Percentiles rank a stretch among this genome's conserved stretches.
Conservation (phyloP, 2,329 filamentous ascomycete species). For the Lasiodiplodia hormozganensis region DNA sequence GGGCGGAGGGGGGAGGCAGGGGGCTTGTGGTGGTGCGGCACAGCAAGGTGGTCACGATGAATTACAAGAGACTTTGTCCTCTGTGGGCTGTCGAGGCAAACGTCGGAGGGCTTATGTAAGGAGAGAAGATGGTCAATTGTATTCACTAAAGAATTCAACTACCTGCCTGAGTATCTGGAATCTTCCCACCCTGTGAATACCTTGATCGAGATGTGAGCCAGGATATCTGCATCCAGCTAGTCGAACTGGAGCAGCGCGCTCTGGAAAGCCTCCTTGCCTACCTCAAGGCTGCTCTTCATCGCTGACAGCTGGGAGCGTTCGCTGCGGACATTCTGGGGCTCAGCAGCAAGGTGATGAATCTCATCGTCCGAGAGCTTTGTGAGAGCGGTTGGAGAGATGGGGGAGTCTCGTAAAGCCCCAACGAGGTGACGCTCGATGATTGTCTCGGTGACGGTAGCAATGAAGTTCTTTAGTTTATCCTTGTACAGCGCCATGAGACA, state of each 20-base stretch:
- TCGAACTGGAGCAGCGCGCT: constrained; percentile 33
- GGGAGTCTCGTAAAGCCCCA: constrained; percentile 36
- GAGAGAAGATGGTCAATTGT: not conserved
- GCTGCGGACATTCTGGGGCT: constrained; percentile 39
- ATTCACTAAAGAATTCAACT: not conserved
- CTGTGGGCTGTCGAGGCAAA: not conserved
- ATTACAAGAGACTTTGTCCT: not conserved
- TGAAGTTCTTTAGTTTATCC: constrained; percentile 47
- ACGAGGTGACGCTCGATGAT: constrained; percentile 50
- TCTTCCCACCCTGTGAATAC: not conserved
- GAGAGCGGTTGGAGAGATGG: constrained; percentile 43
- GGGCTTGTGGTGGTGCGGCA: not conserved
- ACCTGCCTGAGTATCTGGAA: not conserved
- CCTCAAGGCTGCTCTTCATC: constrained; percentile 44
- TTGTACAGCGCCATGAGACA: constrained; percentile 47
- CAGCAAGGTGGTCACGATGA: not conserved
- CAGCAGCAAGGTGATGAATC: constrained; percentile 43
- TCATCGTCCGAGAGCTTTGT: constrained; percentile 43
- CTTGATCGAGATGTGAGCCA: not conserved
- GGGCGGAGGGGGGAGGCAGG: not conserved
- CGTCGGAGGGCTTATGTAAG: not conserved
- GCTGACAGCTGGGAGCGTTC: constrained; percentile 40
- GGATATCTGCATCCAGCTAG: not conserved
- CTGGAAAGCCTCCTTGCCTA: constrained; percentile 43
- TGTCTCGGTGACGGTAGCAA: constrained; percentile 43